phyloP scores from a whole-genome alignment of 1,284 basidiomycete species.

The Sphagnurus paluster region DNA sequence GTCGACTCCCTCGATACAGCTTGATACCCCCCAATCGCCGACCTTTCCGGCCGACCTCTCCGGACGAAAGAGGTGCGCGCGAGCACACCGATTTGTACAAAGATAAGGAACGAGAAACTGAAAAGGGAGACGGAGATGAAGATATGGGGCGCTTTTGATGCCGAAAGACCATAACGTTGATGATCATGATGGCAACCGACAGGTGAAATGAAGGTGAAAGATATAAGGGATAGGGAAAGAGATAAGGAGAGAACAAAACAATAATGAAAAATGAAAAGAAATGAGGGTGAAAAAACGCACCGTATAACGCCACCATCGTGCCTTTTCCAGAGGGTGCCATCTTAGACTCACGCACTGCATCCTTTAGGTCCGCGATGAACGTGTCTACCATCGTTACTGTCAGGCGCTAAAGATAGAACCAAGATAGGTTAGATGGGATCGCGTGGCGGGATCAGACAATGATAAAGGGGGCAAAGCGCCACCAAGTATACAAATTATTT shows the following conservation, averaged over 20 bases:
- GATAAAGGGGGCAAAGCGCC: too few species aligned
- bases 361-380: constrained; percentile 83
- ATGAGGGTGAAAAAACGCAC: constrained; percentile 46
- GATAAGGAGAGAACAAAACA: background rate
- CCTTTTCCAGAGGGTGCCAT: constrained; percentile 62
- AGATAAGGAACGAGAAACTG: background rate
- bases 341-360: constrained; percentile 66
- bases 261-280: background rate
- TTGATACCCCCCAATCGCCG: too few species aligned
- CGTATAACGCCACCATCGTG: constrained; percentile 86
- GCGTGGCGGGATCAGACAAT: too few species aligned
- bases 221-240: background rate
- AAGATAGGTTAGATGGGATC: too few species aligned
- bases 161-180: too few species aligned
- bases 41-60: background rate
- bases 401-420: too few species aligned
- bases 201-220: background rate
- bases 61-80: background rate
- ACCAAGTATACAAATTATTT: too few species aligned
- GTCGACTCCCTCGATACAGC: too few species aligned
- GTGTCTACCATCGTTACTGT: constrained; percentile 78
- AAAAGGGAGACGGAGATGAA: background rate
- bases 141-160: too few species aligned
- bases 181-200: too few species aligned
- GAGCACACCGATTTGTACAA: background rate